Conservation (phyloP, 441 rosid species). For the Gossypium trilobum region DNA sequence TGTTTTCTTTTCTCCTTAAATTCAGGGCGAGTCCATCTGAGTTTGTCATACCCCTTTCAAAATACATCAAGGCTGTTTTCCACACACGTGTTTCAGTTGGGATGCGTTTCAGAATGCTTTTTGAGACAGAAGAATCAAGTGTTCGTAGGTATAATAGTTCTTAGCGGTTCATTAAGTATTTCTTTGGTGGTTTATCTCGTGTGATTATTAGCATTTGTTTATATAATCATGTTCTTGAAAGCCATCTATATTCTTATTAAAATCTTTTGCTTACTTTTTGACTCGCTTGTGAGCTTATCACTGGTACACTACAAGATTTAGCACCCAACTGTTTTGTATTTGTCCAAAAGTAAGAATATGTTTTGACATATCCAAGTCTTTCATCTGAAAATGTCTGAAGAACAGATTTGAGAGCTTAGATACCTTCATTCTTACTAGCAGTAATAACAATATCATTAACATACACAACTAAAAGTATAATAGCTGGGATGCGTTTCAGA, state of each 20-base stretch:
- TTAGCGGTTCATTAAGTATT: not conserved
- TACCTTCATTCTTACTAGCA: too few species aligned
- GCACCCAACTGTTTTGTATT: not conserved
- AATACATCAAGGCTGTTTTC: slow-evolving; percentile 32
- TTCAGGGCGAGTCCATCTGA: slow-evolving; percentile 36
- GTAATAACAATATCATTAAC: too few species aligned
- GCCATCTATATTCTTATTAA: not conserved
- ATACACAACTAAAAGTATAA: too few species aligned
- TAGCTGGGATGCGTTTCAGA: slow-evolving; percentile 29
- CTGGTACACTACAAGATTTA: not conserved
- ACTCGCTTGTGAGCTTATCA: not conserved
- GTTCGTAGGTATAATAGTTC: slow-evolving; percentile 27
- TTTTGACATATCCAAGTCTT: not conserved
- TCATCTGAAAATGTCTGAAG: too few species aligned
- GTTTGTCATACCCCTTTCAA: slow-evolving; percentile 33
- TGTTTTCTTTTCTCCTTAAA: not conserved
- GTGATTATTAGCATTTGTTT: not conserved
- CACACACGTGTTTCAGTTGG: slow-evolving; percentile 37
- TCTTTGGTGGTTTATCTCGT: not conserved
- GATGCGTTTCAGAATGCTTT: slow-evolving; percentile 41
- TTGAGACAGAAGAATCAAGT: slow-evolving; percentile 39
- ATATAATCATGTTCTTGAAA: not conserved
- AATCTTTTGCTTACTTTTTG: not conserved
- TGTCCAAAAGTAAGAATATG: not conserved
- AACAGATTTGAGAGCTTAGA: too few species aligned